Base-by-base conservation (phyloP, 192 early-diverging fungal species). In the Coemansia nantahalensis region DNA sequence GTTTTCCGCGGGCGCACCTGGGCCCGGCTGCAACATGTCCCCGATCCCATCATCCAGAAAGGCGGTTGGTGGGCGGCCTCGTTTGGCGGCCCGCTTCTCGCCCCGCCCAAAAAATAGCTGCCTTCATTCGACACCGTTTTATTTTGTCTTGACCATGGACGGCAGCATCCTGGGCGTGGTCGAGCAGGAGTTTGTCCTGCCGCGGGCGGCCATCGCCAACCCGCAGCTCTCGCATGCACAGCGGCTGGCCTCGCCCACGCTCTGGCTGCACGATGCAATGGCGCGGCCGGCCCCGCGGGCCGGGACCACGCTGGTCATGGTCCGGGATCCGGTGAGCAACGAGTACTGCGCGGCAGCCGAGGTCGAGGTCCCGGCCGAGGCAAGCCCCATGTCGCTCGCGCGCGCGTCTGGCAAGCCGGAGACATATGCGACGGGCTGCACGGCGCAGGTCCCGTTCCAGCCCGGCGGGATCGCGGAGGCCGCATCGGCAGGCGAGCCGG, bases 391-490 rank as follows among this genome's bases (percentile, higher is more conserved):
- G 72, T 76, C 72, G 8, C 38, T 76, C 13, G 15, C 39, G 37
- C 55, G 72, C 3, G 49, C 42, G 12, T 33, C 60, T 10, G 61
- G 56, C 22, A 50, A 53, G 17, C 59, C 47, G 7, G 51, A 59
- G 15, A 60, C 48, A 52, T 76, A 68, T 36, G 65, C 65, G 9
- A 53, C 53, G 11, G 72, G 72, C 0, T 48, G 56, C 5, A 52
- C 33, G 22, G 36, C 42, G 30, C 72, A 76, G 41, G 34, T 76
- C 26, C 70, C 70, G 14, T 74, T 74, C 39, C 70, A 62, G 43
- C 70, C 70, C 1, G 70, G 70, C 22, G 70, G 70, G 13, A 55
- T 74, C 26, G 26, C 32, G 6, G 43, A 23, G 28, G 12, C 23
- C 15, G 21, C 33, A n/a, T n/a, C n/a, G 17, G 11, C 42, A 8